Evolutionary conservation across 208 protist genomes (phyloP), one percentile per base, ranked within the genome.

Genomic region (Willaertia magna): DNA sequence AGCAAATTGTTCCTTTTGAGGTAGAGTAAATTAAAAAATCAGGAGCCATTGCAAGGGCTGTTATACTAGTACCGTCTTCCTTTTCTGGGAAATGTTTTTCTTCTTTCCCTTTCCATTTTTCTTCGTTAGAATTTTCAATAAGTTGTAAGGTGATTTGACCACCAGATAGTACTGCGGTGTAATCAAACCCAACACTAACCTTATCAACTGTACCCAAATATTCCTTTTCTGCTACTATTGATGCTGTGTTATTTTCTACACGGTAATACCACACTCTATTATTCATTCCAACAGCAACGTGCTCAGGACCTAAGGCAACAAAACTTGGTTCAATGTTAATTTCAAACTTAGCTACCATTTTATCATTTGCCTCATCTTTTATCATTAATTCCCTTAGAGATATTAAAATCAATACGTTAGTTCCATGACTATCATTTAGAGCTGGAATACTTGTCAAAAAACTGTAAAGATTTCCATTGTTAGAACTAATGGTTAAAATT

Each of bases 21-120:
- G 95, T 96, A 20, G 74, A 86, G 90, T 97, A 98, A 14, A 98
- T 91, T 79, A 98, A 91, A 74, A 98, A 96, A 22, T 93, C 86
- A 84, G 95, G 91, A 34, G 94, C 96, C 43, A 98, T 91, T 18
- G 89, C 91, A 3, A 97, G 81, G 46, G 92, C 88, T 82, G 94
- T 93, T 76, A 98, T 91, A 39, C 86, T 87, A 34, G 87, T 86
- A 39, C 90, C 86, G 20, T 86, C 91, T 49, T 91, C 88, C 76
- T 49, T 88, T 34, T 93, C 92, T 0, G 94, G 94, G 83, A 95
- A 94, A 55, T 88, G 87, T 74, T 78, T 89, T 40, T 78, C 22
- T 47, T 39, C 84, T 11, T 30, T 6, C 30, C 51, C 90, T 86
- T 67, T 6, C 11, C 52, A 44, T 59, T 87, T 86, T 81, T 85